These are phyloP conservation scores for Fusarium pininemorale DNA, from an alignment of 2,329 filamentous ascomycete genomes.

Conservation along the genomic window DNA sequence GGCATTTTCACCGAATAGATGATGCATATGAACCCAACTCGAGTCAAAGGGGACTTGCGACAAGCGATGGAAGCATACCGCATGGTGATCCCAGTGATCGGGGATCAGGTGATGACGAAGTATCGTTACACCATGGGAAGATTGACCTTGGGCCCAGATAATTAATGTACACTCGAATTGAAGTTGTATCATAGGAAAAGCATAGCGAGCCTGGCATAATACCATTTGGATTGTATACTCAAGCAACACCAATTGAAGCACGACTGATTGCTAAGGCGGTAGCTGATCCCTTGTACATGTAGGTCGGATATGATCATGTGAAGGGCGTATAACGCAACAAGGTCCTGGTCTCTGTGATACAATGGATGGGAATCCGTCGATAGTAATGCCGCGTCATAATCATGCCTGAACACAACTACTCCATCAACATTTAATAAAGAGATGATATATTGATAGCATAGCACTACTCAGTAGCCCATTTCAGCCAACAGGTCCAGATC, in stretches of 20 bases:
- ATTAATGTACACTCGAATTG: background rate
- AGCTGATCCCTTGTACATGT: too few species aligned
- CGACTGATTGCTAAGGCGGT: too few species aligned
- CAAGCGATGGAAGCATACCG: background rate
- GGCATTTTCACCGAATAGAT: conserved; percentile 15
- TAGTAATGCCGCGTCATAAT: too few species aligned
- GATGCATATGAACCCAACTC: background rate
- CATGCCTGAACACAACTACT: too few species aligned
- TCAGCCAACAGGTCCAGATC: background rate
- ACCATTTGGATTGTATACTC: background rate
- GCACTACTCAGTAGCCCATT: background rate
- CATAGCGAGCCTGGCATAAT: background rate
- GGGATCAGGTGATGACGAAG: background rate
- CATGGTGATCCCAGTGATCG: background rate
- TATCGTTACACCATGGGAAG: background rate
- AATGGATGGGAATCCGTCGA: too few species aligned
- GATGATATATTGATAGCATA: too few species aligned
- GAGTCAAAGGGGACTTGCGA: background rate
- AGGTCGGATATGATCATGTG: too few species aligned
- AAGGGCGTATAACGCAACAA: too few species aligned
- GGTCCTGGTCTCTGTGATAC: too few species aligned
- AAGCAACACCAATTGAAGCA: background rate
- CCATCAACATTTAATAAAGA: too few species aligned
- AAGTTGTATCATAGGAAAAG: background rate
- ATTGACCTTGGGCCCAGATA: background rate